Base-by-base conservation (phyloP, 495 filamentous ascomycete species). In the Aspergillus funiculosus region DNA sequence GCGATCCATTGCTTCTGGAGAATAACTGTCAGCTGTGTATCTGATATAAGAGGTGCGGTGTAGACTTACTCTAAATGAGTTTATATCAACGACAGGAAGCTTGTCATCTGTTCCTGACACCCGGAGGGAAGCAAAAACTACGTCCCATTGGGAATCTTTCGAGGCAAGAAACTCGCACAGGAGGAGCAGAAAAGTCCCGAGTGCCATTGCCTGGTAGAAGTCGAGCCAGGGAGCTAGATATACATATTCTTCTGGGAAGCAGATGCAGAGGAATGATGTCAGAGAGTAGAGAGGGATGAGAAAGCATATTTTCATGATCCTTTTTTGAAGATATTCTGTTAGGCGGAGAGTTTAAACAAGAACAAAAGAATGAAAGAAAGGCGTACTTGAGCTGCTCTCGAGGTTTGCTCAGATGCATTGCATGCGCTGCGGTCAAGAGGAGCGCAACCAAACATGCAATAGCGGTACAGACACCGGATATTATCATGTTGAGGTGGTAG, bases 101-200 rank as follows among this genome's bases (percentile, higher is more conserved):
- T 27, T 20, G 0, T 26, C n/a, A n/a, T 46, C 38, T 18, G 37
- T 24, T 53, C 34, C 52, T 14, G 31, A 1, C n/a, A n/a, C n/a
- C n/a, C n/a, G n/a, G 21, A 14, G 38, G 0, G 48, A 38, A 10
- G 53, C 43, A 32, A 68, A 62, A 34, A 62, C 61, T 5, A 41
- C 28, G 4, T 53, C 50, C 17, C 55, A 20, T 20, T 50, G 41
- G 15, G 37, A 34, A 18, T 52, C 53, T 8, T 52, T 46, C 7
- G 51, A n/a, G n/a, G n/a, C 54, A 4, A 64, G 22, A 37, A 59
- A 64, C 13, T 62, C 58, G 45, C 59, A 58, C 1, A 68, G 46
- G 9, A 70, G 49, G 28, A 67, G 52, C 18, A 65, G 56, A 41
- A 67, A 70, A 8, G 37, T 32, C 9, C 49, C 48, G 0, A 70